Evolutionary conservation across 495 filamentous ascomycete species (phyloP).

Genomic region (Penicillium crystallinum): DNA sequence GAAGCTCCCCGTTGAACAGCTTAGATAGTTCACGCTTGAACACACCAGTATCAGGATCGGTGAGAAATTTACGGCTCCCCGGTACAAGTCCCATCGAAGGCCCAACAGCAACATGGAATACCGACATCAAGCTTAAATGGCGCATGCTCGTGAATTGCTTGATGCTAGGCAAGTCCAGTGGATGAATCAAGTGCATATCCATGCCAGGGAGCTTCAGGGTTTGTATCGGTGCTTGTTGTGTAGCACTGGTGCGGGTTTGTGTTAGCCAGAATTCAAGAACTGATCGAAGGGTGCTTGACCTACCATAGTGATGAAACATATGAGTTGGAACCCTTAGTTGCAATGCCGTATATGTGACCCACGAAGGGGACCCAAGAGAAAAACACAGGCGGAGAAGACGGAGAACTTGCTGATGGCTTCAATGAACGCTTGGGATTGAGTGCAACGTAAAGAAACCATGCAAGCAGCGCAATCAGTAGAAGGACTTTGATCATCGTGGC

Average conservation of each 20-base stretch:
- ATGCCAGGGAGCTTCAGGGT: not conserved
- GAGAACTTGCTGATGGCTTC: not conserved
- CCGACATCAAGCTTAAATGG: not conserved
- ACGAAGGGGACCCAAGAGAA: not conserved
- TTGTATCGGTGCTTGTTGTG: not conserved
- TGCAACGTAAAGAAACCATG: not conserved
- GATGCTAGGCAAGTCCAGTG: not conserved
- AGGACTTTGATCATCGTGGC: no score
- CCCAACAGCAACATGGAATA: not conserved
- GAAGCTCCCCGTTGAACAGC: not conserved
- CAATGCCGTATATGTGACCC: not conserved
- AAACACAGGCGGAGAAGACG: not conserved
- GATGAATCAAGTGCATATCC: not conserved
- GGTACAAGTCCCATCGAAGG: not conserved
- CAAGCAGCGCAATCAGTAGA: not conserved
- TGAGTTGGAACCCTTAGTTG: not conserved
- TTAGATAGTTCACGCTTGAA: constrained; percentile 1
- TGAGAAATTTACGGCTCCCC: not conserved
- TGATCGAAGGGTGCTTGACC: not conserved
- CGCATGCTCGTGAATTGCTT: not conserved
- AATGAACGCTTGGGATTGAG: not conserved
- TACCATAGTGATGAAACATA: constrained; percentile 1
- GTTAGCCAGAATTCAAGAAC: not conserved
- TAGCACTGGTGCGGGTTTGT: not conserved
- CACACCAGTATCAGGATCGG: not conserved